Conservation (phyloP, 768 basidiomycete species). For the Agrocybe praecox region DNA sequence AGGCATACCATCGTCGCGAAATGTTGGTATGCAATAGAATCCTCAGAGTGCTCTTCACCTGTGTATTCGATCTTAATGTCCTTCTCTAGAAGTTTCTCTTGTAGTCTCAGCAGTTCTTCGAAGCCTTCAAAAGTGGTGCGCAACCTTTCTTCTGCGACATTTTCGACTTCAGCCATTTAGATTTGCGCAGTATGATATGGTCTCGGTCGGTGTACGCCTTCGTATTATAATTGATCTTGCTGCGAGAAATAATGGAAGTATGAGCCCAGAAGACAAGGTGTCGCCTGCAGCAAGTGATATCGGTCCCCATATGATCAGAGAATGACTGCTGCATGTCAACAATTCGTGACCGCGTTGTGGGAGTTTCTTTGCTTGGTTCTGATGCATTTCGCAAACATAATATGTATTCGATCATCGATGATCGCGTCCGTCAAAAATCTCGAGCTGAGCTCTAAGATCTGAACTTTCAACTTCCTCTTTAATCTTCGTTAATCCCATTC, state of each 20-base stretch:
- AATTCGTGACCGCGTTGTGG: slow-evolving; percentile 3
- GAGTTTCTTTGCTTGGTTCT: neutral
- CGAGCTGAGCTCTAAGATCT: neutral
- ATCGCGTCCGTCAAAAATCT: neutral
- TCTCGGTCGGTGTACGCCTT: too few relatives aligned
- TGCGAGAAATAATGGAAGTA: too few relatives aligned
- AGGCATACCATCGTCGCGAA: slow-evolving; percentile 52
- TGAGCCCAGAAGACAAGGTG: neutral
- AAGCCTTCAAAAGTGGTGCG: slow-evolving; percentile 40
- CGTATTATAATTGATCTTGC: too few relatives aligned
- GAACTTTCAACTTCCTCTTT: too few relatives aligned
- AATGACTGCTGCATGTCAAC: neutral
- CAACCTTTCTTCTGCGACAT: neutral
- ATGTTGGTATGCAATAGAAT: slow-evolving; percentile 42
- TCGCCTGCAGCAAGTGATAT: neutral
- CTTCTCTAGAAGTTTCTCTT: slow-evolving; percentile 50
- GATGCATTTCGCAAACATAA: neutral
- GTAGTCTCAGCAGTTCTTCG: slow-evolving; percentile 57
- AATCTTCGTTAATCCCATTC: too few relatives aligned
- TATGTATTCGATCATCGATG: neutral
- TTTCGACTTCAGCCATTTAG: neutral
- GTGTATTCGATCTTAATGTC: slow-evolving; percentile 47
- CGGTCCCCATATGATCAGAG: neutral
- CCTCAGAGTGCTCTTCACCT: slow-evolving; percentile 43
- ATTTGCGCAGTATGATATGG: neutral